phyloP scores from a whole-genome alignment of 2,329 filamentous ascomycete genomes.

The Microcyclospora pomicola region DNA sequence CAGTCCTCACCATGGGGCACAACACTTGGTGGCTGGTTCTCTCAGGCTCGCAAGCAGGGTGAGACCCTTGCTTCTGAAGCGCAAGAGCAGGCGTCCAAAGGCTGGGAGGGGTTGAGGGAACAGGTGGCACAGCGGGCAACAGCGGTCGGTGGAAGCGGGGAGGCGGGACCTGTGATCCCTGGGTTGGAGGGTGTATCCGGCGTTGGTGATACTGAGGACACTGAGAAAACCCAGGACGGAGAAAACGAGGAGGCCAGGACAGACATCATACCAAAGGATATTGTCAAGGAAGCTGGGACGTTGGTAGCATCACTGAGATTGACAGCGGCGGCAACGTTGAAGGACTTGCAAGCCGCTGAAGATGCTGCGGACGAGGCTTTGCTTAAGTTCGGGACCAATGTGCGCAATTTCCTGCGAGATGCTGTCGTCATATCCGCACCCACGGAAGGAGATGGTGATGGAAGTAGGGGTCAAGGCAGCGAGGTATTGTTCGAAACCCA shows the following conservation, averaged over 20 bases:
- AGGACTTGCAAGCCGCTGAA: slow-evolving; percentile 81
- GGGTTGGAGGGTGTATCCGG: slow-evolving; percentile 18
- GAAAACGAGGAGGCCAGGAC: slow-evolving; percentile 19
- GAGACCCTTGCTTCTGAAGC: slow-evolving; percentile 72
- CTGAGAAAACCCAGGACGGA: slow-evolving; percentile 5
- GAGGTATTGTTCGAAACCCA: slow-evolving; percentile 85
- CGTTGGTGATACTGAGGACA: slow-evolving; percentile 2
- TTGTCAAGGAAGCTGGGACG: slow-evolving; percentile 42
- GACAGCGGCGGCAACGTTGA: slow-evolving; percentile 43
- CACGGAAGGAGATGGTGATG: slow-evolving; percentile 28
- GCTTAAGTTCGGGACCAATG: slow-evolving; percentile 76
- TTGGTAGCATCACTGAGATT: slow-evolving; percentile 57
- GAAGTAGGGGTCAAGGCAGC: slow-evolving; percentile 20
- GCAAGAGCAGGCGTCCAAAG: slow-evolving; percentile 56
- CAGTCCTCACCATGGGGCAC: slow-evolving; percentile 85
- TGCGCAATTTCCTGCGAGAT: slow-evolving; percentile 79
- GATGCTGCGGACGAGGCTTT: slow-evolving; percentile 94
- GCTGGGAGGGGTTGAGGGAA: slow-evolving; percentile 53
- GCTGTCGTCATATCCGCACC: slow-evolving; percentile 80
- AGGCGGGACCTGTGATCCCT: slow-evolving; percentile 8
- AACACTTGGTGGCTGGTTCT: slow-evolving; percentile 74
- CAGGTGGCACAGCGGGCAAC: slow-evolving; percentile 17
- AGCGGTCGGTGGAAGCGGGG: slow-evolving; percentile 14
- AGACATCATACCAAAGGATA: slow-evolving; percentile 35
- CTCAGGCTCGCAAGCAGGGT: slow-evolving; percentile 80